Conservation (phyloP, 331 rosid genomes). For the Quercus phellos region DNA sequence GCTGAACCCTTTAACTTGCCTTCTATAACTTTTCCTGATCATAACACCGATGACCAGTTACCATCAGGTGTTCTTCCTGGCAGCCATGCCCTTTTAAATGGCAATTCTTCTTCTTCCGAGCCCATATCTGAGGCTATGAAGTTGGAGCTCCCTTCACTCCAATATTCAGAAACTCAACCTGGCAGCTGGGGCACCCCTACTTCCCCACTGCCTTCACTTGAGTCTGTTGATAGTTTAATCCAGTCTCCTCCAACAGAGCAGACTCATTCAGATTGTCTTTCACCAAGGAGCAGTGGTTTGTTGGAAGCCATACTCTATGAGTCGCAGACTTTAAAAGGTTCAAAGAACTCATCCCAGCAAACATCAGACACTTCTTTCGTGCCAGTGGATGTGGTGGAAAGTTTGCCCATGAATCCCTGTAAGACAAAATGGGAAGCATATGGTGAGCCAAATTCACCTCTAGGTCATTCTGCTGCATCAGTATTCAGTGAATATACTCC, state of each 20-base stretch:
- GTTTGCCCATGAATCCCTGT: slow-evolving; percentile 30
- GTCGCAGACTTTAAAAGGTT: slow-evolving; percentile 20
- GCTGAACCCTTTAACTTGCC: slow-evolving; percentile 29
- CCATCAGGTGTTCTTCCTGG: slow-evolving; percentile 36
- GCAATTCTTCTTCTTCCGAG: slow-evolving; percentile 64
- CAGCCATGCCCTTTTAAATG: slow-evolving; percentile 67
- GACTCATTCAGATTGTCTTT: slow-evolving; percentile 23
- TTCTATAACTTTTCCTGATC: slow-evolving; percentile 30
- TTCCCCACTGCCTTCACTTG: slow-evolving; percentile 51
- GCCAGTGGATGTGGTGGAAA: slow-evolving; percentile 21
- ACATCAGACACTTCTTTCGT: slow-evolving; percentile 16
- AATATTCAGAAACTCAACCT: slow-evolving; percentile 56
- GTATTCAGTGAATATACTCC: slow-evolving; percentile 44
- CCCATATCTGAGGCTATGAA: slow-evolving; percentile 53
- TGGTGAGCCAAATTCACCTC: slow-evolving; percentile 39
- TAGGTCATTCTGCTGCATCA: slow-evolving; percentile 43
- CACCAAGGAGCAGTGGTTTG: slow-evolving; percentile 49
- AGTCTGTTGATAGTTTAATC: slow-evolving; percentile 48
- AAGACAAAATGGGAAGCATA: slow-evolving; percentile 13
- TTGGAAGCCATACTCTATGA: slow-evolving; percentile 47
- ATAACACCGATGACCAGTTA: slow-evolving; percentile 22
- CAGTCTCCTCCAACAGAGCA: slow-evolving; percentile 44
- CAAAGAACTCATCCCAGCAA: slow-evolving; percentile 28
- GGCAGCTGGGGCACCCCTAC: slow-evolving; percentile 41
- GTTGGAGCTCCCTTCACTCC: slow-evolving; percentile 98